Base-by-base conservation (phyloP, 805 yeast species). In the Candida chauliodis region DNA sequence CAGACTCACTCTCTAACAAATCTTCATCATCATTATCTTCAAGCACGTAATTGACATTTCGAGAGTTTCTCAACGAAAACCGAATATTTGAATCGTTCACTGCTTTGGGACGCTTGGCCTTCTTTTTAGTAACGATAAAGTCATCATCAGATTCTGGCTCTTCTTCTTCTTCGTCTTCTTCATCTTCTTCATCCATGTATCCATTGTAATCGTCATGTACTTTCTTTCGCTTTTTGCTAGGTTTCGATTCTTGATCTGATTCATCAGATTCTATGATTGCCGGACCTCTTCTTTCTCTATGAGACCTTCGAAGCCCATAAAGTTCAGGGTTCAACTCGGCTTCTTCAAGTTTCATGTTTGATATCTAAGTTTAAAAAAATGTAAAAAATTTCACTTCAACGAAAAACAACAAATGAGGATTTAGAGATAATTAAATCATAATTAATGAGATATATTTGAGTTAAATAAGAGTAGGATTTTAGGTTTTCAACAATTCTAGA, bases 221-320 rank as follows among this genome's bases (percentile, higher is more conserved):
- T 40, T 36, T 42, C 40, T 58, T 53, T 42, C 55, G 54, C 37
- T 49, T 57, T 40, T 53, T 50, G 19, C 43, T 49, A 11, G 14
- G 16, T n/a, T 52, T 44, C 9, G 49, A 52, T 15, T 52, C 55
- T 2, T 55, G 63, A 13, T 56, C 61, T 16, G 61, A 65, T 16
- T 60, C 59, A n/a, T 61, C 70, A 19, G 59, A 63, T 23, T 67
- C 71, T 21, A 58, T 58, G 1, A 64, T 48, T 13, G 60, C 40
- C 5, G 61, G 52, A 9, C 46, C 60, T 14, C 66, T 64, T 43
- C 79, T 68, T 8, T 82, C 78, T 51, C 93, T 69, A 30, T 79
- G 79, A 4, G 90, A 81, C 48, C 95, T 73, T 60, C 95, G 76
- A 38, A 85, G 67, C 1, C 95, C 95, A 50, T 85, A 85, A n/a